Evolutionary conservation across 495 filamentous ascomycete genomes (phyloP).

Genomic region (Hypoxylon crocopeplum): DNA sequence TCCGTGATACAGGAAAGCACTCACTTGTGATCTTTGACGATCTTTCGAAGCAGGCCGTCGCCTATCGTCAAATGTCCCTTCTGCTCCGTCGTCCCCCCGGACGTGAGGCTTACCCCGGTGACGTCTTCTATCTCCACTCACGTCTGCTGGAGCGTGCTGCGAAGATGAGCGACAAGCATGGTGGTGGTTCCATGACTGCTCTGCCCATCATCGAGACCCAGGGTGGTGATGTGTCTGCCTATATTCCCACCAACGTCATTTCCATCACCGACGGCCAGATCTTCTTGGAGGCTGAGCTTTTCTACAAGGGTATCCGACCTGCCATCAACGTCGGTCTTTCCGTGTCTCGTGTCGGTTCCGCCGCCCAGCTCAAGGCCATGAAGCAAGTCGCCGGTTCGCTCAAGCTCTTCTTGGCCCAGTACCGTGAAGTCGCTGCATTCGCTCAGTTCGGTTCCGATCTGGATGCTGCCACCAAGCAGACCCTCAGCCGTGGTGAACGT

Average conservation of each 20-base stretch:
- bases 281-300: constrained; percentile 98
- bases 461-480: constrained; percentile 99
- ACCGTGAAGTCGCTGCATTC: constrained; percentile 99
- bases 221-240: constrained; percentile 99
- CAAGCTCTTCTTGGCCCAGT: constrained; percentile 99
- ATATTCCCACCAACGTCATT: constrained; percentile 99
- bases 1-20: constrained; percentile 92
- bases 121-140: constrained; percentile 99
- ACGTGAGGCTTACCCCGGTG: constrained; percentile 99
- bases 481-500: constrained; percentile 97
- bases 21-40: constrained; percentile 95
- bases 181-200: constrained; percentile 95
- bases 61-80: constrained; percentile 99
- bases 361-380: constrained; percentile 99
- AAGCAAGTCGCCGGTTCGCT: constrained; percentile 99
- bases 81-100: constrained; percentile 98
- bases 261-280: constrained; percentile 99
- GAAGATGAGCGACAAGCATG: constrained; percentile 98
- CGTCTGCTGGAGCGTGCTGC: constrained; percentile 99
- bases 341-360: constrained; percentile 99
- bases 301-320: constrained; percentile 99
- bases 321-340: constrained; percentile 99
- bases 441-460: constrained; percentile 99
- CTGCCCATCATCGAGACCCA: constrained; percentile 99
- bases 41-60: constrained; percentile 98